Percentiles rank a stretch among this genome's conserved stretches.
phyloP scores from a whole-genome alignment of 495 filamentous ascomycete genomes.

The Aspergillus cavernicola region DNA sequence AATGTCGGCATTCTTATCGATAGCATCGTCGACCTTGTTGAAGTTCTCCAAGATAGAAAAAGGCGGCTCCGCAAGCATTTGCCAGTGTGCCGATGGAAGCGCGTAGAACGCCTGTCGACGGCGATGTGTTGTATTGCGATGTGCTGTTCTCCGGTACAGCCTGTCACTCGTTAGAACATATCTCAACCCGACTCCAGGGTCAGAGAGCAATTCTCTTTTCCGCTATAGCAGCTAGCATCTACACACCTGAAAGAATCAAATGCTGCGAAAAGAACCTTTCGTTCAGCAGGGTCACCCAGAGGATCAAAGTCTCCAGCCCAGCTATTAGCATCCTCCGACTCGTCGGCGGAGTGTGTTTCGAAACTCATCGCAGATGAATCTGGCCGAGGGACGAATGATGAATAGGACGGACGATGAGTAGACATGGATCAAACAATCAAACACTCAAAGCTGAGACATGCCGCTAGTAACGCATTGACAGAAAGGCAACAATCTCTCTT shows the following conservation, averaged over 20 bases:
- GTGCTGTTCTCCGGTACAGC: conserved; percentile 78
- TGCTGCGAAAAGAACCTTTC: conserved; percentile 67
- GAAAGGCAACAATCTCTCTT: too few species aligned
- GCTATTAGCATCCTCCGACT: conserved; percentile 29
- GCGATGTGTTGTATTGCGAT: conserved; percentile 83
- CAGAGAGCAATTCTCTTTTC: too few species aligned
- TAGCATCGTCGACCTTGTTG: conserved; percentile 75
- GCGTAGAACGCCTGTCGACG: conserved; percentile 89
- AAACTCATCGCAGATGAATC: too few species aligned
- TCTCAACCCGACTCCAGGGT: too few species aligned
- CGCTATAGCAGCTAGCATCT: neutral
- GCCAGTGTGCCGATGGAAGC: conserved; percentile 77
- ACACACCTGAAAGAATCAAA: conserved; percentile 85
- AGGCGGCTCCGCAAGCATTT: conserved; percentile 71
- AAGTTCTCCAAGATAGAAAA: conserved; percentile 79
- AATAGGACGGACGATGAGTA: too few species aligned
- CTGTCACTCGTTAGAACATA: conserved; percentile 39
- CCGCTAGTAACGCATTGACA: too few species aligned
- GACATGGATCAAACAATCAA: too few species aligned
- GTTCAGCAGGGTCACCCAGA: conserved; percentile 70
- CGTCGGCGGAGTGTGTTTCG: too few species aligned
- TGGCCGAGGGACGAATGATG: too few species aligned
- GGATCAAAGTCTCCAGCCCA: conserved; percentile 60
- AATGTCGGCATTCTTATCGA: conserved; percentile 83
- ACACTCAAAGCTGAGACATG: neutral